These are phyloP conservation scores for Arabis hirsuta DNA, from an alignment of 345 rosid species.

Conservation along the genomic window DNA sequence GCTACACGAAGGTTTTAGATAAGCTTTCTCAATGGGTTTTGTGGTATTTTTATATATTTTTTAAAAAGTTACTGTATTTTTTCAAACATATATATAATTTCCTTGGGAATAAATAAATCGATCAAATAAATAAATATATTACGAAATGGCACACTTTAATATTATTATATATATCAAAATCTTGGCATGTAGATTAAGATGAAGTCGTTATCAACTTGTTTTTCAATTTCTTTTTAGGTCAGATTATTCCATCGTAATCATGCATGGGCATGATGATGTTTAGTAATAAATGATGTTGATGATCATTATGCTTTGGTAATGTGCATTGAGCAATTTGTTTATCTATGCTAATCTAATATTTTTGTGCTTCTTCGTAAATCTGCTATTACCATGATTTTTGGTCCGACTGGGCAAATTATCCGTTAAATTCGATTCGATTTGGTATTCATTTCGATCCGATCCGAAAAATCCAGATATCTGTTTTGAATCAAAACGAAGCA, in stretches of 20 bases:
- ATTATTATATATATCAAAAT: not conserved
- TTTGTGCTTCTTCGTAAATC: slow-evolving; percentile 19
- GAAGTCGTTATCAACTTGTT: slow-evolving; percentile 36
- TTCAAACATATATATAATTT: no score
- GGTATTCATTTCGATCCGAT: no score
- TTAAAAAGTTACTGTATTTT: not conserved
- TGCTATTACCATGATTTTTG: not conserved
- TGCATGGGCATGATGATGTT: slow-evolving; percentile 36
- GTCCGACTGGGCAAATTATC: no score
- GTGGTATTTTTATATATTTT: not conserved
- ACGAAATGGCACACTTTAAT: not conserved
- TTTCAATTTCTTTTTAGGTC: not conserved
- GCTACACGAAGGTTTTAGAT: not conserved
- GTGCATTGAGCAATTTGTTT: not conserved
- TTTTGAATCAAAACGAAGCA: no score
- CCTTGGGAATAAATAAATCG: no score
- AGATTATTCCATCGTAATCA: slow-evolving; percentile 35
- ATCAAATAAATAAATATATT: no score
- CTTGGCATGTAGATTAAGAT: slow-evolving; percentile 19
- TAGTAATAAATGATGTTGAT: slow-evolving; percentile 28
- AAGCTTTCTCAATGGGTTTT: not conserved
- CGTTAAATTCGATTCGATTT: no score
- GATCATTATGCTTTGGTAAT: slow-evolving; percentile 27
- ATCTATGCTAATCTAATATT: slow-evolving; percentile 15
- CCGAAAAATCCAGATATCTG: no score